Conservation (phyloP, 169 alveolate species). For the Plasmodium inui region DNA sequence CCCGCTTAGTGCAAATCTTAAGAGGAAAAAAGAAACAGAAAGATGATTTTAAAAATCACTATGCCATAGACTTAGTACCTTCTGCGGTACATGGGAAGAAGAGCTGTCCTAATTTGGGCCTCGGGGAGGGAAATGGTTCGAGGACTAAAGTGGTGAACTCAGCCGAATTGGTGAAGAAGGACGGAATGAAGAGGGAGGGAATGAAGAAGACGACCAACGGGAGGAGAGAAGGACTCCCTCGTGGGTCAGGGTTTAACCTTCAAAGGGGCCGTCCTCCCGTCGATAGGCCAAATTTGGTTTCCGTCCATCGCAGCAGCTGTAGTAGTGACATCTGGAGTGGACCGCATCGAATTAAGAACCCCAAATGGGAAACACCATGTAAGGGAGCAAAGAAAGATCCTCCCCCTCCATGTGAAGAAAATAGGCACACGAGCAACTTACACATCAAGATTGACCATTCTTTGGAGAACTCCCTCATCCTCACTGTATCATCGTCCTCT, state of each 20-base stretch:
- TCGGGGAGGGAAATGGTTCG: neutral
- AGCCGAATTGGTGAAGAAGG: neutral
- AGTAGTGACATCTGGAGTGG: neutral
- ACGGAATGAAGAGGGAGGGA: neutral
- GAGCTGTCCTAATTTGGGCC: neutral
- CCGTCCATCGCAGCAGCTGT: neutral
- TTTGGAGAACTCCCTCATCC: neutral
- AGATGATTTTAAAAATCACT: neutral
- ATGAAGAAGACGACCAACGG: neutral
- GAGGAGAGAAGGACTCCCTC: neutral
- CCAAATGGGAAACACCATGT: neutral
- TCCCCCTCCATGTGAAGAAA: neutral
- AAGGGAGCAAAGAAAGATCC: neutral
- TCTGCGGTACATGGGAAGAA: neutral
- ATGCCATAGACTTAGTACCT: neutral
- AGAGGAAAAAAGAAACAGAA: neutral
- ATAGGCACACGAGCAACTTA: neutral
- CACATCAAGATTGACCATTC: neutral
- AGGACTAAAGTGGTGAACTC: neutral
- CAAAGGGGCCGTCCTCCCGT: neutral
- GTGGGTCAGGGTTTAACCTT: neutral
- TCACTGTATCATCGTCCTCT: neutral
- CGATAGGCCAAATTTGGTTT: neutral
- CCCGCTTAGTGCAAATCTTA: neutral
- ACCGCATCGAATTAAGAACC: neutral